Evolutionary conservation across 2,329 filamentous ascomycete genomes (phyloP).

Genomic region (Calonectria hawksworthii): DNA sequence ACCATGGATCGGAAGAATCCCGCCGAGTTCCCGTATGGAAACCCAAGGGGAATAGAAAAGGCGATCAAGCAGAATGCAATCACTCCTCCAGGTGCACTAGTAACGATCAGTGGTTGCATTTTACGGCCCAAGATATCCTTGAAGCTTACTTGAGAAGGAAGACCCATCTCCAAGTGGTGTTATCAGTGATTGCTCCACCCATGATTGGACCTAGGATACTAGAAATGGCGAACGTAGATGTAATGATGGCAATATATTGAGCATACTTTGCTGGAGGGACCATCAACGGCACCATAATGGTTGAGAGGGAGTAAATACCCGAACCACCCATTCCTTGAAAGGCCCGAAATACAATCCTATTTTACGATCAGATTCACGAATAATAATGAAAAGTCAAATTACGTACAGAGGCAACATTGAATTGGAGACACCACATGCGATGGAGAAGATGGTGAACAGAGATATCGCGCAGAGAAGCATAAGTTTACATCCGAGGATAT

Average conservation of each 20-base stretch:
- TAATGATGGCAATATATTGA: constrained; percentile 32
- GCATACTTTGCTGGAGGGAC: constrained; percentile 29
- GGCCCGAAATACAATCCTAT: constrained; percentile 35
- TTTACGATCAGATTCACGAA: background rate
- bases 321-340: constrained; percentile 35
- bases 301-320: constrained; percentile 33
- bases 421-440: constrained; percentile 26
- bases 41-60: constrained; percentile 9
- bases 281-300: constrained; percentile 28
- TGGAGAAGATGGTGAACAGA: constrained; percentile 32
- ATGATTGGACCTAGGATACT: constrained; percentile 16
- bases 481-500: constrained; percentile 30
- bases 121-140: background rate
- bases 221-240: constrained; percentile 16
- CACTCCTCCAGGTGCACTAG: constrained; percentile 5
- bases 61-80: constrained; percentile 22
- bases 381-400: no score
- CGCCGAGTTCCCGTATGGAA: background rate
- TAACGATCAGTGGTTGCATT: background rate
- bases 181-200: constrained; percentile 8
- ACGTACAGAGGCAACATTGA: constrained; percentile 3
- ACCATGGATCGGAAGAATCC: background rate
- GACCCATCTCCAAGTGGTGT: constrained; percentile 17
- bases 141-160: constrained; percentile 43
- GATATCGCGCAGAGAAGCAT: constrained; percentile 29